These are phyloP conservation scores for Xylaria flabelliformis DNA, from an alignment of 495 filamentous ascomycete genomes.

Conservation along the genomic window DNA sequence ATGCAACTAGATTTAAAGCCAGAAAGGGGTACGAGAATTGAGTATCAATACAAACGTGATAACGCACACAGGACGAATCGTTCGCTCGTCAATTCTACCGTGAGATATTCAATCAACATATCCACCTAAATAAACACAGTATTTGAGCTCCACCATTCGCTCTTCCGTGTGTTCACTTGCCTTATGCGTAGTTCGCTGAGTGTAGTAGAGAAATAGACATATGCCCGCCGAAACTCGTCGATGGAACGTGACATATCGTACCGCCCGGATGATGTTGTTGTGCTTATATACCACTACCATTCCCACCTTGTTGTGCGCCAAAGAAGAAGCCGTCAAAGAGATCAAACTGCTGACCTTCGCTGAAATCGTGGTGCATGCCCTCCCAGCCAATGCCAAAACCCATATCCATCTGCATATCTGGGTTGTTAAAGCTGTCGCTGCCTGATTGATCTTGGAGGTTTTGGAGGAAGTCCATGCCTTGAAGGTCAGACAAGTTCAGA, in stretches of 20 bases:
- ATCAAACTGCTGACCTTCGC: constrained; percentile 79
- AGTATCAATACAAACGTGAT: constrained; percentile 11
- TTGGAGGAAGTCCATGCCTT: constrained; percentile 57
- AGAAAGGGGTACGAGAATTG: neutral
- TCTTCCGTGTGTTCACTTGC: neutral
- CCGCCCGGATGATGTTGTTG: neutral
- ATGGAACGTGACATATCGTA: neutral
- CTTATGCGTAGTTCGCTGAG: neutral
- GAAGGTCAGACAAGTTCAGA: constrained; percentile 48
- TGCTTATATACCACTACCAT: constrained; percentile 24
- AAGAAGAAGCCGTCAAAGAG: constrained; percentile 94
- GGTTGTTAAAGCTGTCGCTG: constrained; percentile 38
- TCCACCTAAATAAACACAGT: constrained; percentile 1
- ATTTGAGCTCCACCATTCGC: neutral
- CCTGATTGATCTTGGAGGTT: constrained; percentile 42
- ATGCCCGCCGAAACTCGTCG: neutral
- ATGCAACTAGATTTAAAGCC: constrained; percentile 1
- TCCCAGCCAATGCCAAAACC: constrained; percentile 76
- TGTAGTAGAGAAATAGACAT: neutral
- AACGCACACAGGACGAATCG: constrained; percentile 9
- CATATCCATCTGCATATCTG: constrained; percentile 63
- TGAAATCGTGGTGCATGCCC: constrained; percentile 79
- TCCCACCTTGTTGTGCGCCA: constrained; percentile 59
- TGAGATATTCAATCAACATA: neutral
- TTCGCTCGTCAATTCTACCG: constrained; percentile 9